These are phyloP conservation scores for Rosa rugosa DNA, from an alignment of 306 rosid species.

Conservation along the genomic window DNA sequence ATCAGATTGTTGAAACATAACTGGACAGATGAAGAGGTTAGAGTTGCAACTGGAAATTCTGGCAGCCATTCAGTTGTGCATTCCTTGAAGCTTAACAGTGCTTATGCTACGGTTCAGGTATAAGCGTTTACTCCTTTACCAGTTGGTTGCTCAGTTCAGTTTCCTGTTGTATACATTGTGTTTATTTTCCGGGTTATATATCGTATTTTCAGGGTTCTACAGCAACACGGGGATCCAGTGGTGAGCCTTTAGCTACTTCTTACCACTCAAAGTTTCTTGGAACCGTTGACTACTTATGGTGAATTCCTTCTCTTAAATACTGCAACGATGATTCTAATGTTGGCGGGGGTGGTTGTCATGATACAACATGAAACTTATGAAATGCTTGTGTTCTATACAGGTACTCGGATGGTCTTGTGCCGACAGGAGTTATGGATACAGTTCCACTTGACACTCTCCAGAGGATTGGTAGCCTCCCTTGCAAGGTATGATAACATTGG, in stretches of 20 bases:
- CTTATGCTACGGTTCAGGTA: constrained; percentile 70
- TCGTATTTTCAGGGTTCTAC: constrained; percentile 55
- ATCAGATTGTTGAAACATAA: constrained; percentile 49
- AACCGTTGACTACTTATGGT: constrained; percentile 93
- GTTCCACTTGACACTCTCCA: constrained; percentile 56
- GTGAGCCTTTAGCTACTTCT: constrained; percentile 85
- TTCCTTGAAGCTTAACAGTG: constrained; percentile 72
- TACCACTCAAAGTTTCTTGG: constrained; percentile 91
- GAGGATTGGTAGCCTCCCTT: constrained; percentile 77
- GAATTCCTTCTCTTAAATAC: constrained; percentile 27
- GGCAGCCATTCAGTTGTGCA: constrained; percentile 52
- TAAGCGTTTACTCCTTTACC: constrained; percentile 21
- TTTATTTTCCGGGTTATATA: background rate
- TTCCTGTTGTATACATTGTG: background rate
- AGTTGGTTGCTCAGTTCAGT: background rate
- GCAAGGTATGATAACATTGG: constrained; percentile 56
- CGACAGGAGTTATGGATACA: constrained; percentile 76
- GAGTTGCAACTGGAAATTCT: constrained; percentile 67
- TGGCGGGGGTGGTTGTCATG: constrained; percentile 9
- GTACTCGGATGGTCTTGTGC: constrained; percentile 67
- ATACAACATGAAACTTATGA: constrained; percentile 8
- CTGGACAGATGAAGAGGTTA: constrained; percentile 77
- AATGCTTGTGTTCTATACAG: constrained; percentile 38
- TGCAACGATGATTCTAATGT: constrained; percentile 3
- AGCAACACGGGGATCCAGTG: constrained; percentile 58